These are phyloP conservation scores for Rhodotorula graminis DNA, from an alignment of 768 basidiomycete genomes.

Conservation along the genomic window DNA sequence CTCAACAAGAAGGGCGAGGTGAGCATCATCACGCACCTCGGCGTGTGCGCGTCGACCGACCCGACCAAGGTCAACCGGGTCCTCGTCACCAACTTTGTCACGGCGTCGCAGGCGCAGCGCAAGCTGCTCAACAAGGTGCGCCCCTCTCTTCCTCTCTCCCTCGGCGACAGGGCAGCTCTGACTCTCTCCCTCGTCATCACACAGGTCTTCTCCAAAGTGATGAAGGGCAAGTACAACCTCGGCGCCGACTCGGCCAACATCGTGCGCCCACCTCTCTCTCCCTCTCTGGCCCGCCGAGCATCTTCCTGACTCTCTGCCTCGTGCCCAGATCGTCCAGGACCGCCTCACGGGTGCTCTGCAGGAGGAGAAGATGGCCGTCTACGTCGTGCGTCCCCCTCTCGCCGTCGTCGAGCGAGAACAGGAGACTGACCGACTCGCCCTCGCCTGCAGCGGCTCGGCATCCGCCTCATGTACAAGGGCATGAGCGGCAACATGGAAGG, in stretches of 20 bases:
- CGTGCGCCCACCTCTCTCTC: not conserved
- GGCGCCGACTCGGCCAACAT: conserved; percentile 99
- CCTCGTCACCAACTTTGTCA: conserved; percentile 90
- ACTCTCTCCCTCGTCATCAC: not conserved
- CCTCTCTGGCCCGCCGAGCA: too few species aligned
- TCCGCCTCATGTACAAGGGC: conserved; percentile 82
- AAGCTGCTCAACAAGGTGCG: conserved; percentile 89
- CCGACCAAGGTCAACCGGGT: conserved; percentile 85
- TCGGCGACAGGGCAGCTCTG: too few species aligned
- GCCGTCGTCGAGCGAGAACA: too few species aligned
- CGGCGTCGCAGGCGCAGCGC: conserved; percentile 76
- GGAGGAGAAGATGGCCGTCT: conserved; percentile 97
- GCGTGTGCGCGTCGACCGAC: conserved; percentile 87
- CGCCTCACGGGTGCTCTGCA: conserved; percentile 82
- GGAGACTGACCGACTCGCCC: too few species aligned
- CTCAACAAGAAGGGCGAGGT: conserved; percentile 74
- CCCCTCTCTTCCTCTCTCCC: not conserved
- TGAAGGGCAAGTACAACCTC: conserved; percentile 77
- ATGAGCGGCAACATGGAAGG: conserved; percentile 46
- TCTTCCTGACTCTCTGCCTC: rapidly evolving
- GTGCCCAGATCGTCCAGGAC: conserved; percentile 72
- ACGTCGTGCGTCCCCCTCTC: conserved; percentile 53
- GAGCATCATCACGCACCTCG: conserved; percentile 95
- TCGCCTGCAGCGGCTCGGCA: conserved; percentile 62
- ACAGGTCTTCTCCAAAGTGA: conserved; percentile 56